phyloP scores from a whole-genome alignment of 225 moss, liverwort and hornwort species.

The Pseudisothecium myosuroides region DNA sequence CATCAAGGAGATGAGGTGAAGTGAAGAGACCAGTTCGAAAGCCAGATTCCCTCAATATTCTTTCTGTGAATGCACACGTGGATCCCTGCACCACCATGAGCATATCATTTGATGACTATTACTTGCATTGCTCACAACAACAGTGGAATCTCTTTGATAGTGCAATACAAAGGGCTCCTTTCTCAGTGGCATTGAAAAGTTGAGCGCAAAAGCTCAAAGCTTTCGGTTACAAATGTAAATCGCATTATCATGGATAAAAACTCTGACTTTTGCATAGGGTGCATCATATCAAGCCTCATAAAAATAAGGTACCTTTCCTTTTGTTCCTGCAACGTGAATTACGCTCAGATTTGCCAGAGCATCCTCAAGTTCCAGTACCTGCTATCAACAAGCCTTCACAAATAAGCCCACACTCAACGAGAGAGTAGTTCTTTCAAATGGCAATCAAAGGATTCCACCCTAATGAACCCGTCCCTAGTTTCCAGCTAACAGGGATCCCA shows the following conservation, averaged over 20 bases:
- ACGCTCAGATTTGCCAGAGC: constrained; percentile 55
- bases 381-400: background rate
- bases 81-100: constrained; percentile 66
- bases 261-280: background rate
- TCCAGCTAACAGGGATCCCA: background rate
- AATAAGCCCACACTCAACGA: background rate
- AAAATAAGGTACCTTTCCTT: constrained; percentile 68
- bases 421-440: background rate
- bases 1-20: constrained; percentile 84
- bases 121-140: background rate
- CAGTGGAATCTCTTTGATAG: background rate
- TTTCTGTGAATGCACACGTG: constrained; percentile 89
- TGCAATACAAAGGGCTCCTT: background rate
- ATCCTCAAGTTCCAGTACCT: constrained; percentile 84
- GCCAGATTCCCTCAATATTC: constrained; percentile 76
- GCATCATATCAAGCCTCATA: background rate
- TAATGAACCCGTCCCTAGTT: background rate
- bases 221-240: background rate
- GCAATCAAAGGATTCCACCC: background rate
- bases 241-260: background rate
- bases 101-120: background rate
- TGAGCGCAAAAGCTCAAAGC: background rate
- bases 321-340: constrained; percentile 96
- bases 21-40: constrained; percentile 93
- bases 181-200: background rate